Conservation (phyloP, 2,329 filamentous ascomycete species). For the Alternaria incomplexa region DNA sequence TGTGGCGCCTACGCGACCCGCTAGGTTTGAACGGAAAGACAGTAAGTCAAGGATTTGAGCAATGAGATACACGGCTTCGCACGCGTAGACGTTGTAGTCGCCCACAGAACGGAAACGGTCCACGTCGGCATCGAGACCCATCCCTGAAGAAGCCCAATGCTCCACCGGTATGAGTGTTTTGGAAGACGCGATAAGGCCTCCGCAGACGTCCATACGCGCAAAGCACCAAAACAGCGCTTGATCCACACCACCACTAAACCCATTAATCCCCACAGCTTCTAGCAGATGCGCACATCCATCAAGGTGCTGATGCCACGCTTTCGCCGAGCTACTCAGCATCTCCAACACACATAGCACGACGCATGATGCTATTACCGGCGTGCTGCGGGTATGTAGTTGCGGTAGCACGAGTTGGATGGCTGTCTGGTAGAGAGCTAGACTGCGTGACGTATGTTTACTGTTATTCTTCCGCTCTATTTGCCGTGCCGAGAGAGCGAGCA, state of each 20-base stretch:
- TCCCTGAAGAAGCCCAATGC: slow-evolving; percentile 55
- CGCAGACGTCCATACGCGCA: slow-evolving; percentile 64
- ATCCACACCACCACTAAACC: slow-evolving; percentile 58
- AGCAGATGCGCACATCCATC: slow-evolving; percentile 64
- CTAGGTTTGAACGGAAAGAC: slow-evolving; percentile 21
- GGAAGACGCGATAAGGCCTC: slow-evolving; percentile 61
- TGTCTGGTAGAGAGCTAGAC: slow-evolving; percentile 61
- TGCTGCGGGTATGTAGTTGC: slow-evolving; percentile 52
- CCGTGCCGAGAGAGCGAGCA: slow-evolving; percentile 62
- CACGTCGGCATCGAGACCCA: slow-evolving; percentile 47
- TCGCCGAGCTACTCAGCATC: slow-evolving; percentile 57
- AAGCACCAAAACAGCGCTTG: slow-evolving; percentile 66
- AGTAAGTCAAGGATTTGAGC: slow-evolving; percentile 52
- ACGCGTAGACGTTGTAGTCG: slow-evolving; percentile 63
- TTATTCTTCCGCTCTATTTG: slow-evolving; percentile 61
- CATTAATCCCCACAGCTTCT: slow-evolving; percentile 58
- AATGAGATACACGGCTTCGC: slow-evolving; percentile 64
- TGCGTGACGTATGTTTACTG: slow-evolving; percentile 54
- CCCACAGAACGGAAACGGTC: slow-evolving; percentile 46
- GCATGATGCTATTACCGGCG: slow-evolving; percentile 55
- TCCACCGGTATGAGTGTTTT: slow-evolving; percentile 57
- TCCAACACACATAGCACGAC: slow-evolving; percentile 58
- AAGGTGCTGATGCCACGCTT: slow-evolving; percentile 62
- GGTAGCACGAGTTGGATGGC: slow-evolving; percentile 57
- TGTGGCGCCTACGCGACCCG: slow-evolving; percentile 22